Conservation (phyloP, 108 stramenopile genomes). For the Epithemia pelagica region DNA sequence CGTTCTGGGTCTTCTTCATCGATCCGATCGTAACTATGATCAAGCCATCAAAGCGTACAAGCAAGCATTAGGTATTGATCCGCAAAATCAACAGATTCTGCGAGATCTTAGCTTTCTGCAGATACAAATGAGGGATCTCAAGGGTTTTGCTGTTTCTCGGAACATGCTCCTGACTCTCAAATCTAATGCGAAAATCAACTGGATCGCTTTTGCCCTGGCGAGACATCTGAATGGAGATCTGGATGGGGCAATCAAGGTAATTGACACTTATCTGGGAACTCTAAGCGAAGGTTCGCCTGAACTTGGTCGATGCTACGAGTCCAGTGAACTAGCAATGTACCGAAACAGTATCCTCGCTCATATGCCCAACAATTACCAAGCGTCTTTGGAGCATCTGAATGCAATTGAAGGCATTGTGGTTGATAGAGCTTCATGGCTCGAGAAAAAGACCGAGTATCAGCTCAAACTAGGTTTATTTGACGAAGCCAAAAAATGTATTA, state of each 20-base stretch:
- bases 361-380: conserved; percentile 56
- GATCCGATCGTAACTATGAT: conserved; percentile 90
- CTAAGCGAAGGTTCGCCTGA: conserved; percentile 57
- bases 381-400: conserved; percentile 81
- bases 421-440: conserved; percentile 64
- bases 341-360: conserved; percentile 79
- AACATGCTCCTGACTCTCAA: conserved; percentile 73
- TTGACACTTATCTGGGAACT: conserved; percentile 84
- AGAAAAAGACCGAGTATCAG: conserved; percentile 60
- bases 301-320: conserved; percentile 72
- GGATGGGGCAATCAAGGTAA: conserved; percentile 71
- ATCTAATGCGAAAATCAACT: conserved; percentile 84
- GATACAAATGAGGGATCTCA: conserved; percentile 88
- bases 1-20: conserved; percentile 94
- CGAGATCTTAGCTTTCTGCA: conserved; percentile 89
- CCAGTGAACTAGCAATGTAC: conserved; percentile 90
- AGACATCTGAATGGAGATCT: conserved; percentile 81
- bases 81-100: conserved; percentile 89
- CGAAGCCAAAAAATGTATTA: conserved; percentile 56
- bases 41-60: conserved; percentile 99
- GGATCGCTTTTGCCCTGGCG: conserved; percentile 91
- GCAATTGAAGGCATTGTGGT: conserved; percentile 51
- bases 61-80: conserved; percentile 91
- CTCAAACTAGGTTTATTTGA: conserved; percentile 59
- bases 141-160: conserved; percentile 88